Evolutionary conservation across 169 alveolate genomes (phyloP).

Genomic region (Ichthyophthirius multifiliis): DNA sequence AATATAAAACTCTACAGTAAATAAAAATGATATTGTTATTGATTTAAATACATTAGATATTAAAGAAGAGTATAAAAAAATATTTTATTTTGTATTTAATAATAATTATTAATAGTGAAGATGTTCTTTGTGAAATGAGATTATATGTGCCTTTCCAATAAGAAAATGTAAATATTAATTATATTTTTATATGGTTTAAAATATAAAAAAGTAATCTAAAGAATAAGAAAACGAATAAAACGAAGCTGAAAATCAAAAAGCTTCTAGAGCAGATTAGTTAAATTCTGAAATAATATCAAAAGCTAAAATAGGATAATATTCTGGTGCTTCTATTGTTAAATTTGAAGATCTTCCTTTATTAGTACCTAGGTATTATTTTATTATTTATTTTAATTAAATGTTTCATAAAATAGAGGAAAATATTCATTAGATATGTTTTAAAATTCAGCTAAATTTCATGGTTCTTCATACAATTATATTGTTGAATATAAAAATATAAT

Average conservation of each 20-base stretch:
- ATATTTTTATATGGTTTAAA: not conserved
- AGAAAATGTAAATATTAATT: not conserved
- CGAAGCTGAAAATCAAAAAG: not conserved
- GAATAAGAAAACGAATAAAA: not conserved
- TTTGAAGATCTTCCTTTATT: constrained; percentile 22
- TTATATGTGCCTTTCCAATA: constrained; percentile 21
- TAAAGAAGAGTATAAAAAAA: constrained; percentile 14
- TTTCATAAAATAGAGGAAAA: constrained; percentile 19
- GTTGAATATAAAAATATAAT: constrained; percentile 19
- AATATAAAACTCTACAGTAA: constrained; percentile 14
- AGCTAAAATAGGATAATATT: constrained; percentile 31
- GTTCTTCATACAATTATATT: constrained; percentile 22
- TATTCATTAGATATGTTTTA: constrained; percentile 27
- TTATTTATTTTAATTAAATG: too few relatives aligned
- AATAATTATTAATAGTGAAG: constrained; percentile 10
- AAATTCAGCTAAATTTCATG: constrained; percentile 29
- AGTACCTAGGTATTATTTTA: constrained; percentile 20
- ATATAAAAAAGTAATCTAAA: constrained; percentile 5
- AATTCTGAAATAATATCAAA: constrained; percentile 19
- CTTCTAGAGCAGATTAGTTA: constrained; percentile 10
- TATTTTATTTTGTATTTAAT: not conserved
- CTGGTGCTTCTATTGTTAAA: constrained; percentile 22
- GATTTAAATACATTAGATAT: constrained; percentile 22
- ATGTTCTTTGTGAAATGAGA: constrained; percentile 34
- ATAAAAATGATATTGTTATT: constrained; percentile 36